Evolutionary conservation across 1,284 basidiomycete species (phyloP).

Genomic region (Ceratobasidium sp.): DNA sequence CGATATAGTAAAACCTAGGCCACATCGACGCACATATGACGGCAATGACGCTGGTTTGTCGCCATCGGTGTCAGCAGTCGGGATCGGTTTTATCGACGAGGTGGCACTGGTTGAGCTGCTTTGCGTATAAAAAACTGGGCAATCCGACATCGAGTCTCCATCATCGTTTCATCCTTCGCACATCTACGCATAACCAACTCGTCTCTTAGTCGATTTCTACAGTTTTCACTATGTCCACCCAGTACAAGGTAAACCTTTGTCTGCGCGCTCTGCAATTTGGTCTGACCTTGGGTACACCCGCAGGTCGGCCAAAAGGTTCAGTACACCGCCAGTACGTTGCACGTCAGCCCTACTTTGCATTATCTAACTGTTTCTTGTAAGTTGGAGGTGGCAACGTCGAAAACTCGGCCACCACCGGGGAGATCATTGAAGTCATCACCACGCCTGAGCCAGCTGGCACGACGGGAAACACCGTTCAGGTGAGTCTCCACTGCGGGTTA

Average conservation of each 20-base stretch:
- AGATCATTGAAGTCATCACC: slow-evolving; percentile 60
- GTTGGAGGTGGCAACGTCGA: slow-evolving; percentile 58
- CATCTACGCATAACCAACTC: background rate
- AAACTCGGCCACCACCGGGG: slow-evolving; percentile 55
- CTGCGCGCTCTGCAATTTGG: background rate
- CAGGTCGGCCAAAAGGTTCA: slow-evolving; percentile 36
- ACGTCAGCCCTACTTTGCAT: background rate
- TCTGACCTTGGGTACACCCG: background rate
- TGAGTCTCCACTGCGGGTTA: background rate
- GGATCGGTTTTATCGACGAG: slow-evolving; percentile 4
- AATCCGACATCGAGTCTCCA: background rate
- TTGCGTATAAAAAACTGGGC: slow-evolving; percentile 18
- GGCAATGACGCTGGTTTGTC: slow-evolving; percentile 7
- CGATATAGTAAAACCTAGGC: slow-evolving; percentile 18
- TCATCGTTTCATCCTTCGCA: background rate
- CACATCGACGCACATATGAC: slow-evolving; percentile 3
- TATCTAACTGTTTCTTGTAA: background rate
- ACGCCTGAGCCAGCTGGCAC: slow-evolving; percentile 57
- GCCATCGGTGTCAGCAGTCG: background rate
- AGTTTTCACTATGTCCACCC: background rate
- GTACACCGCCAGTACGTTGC: slow-evolving; percentile 31
- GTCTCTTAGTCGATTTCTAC: no score
- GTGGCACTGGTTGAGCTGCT: background rate
- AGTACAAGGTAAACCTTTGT: background rate
- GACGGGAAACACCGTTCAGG: slow-evolving; percentile 30